Evolutionary conservation across 169 alveolate genomes (phyloP), one percentile per base, ranked within the genome.

Genomic region (Cryptosporidium sp.): DNA sequence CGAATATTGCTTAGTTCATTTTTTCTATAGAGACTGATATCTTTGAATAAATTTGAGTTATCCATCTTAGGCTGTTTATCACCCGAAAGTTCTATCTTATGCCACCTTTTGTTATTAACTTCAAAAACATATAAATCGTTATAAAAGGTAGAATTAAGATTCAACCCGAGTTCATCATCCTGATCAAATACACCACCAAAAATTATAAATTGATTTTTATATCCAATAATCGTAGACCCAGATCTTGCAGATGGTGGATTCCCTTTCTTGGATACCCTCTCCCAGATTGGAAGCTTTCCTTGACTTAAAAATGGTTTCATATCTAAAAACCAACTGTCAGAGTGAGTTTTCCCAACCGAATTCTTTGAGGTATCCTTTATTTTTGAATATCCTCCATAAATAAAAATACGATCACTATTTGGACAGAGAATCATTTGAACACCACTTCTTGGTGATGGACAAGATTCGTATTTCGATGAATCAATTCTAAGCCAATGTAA

Each of bases 381-480:
- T 91, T 96, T 95, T 37, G 96, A 92, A 86, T 93, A 95, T n/a
- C 98, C 98, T 16, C 98, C 98, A 87, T 93, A 94, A 80, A 96
- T 89, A 73, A 94, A 93, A 29, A 96, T 84, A 35, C 84, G 33
- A 69, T 67, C 92, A 12, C 26, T 35, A 59, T 71, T 61, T 18
- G 85, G 69, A 29, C 80, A 59, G 0, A 65, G 67, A 59, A 62
- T 31, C 89, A 80, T 80, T 50, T 80, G 89, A 35, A 80, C 89
- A 5, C 89, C 89, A 65, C 89, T 80, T 26, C 89, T 61, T 65
- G 89, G 89, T 26, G 75, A 45, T 62, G 89, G 89, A 29, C 71
- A 67, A 61, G 35, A 33, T 65, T 59, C 89, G 18, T 29, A 62
- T 43, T 80, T 80, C 10, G 73, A 23, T 21, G 75, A 80, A 45